Base-by-base conservation (phyloP, 2,329 filamentous ascomycete species). In the Alternaria sp. region DNA sequence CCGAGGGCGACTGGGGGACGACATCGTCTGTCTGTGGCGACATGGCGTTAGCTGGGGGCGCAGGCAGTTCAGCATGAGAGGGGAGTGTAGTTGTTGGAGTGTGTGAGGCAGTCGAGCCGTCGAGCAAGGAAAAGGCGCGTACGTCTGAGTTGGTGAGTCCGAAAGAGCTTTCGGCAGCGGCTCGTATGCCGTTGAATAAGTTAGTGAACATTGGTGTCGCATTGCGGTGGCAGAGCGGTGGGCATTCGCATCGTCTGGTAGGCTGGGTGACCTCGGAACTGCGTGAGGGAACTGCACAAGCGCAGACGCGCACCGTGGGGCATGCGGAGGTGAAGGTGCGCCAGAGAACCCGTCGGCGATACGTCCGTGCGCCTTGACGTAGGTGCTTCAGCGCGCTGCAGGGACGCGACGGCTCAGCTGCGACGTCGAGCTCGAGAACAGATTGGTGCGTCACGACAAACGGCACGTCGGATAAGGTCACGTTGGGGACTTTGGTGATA, bases 1-100 rank as follows among this genome's bases (percentile, higher is more conserved):
- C 54, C 19, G 49, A 52, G 13, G 49, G 51, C 26, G 61, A 55
- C 32, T 36, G 44, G 44, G 47, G 32, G 25, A 50, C 45, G 51
- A 63, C 71, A 72, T 76, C 52, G 65, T 68, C 66, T 58, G 64
- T 46, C 73, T 76, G 63, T n/a, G 28, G 25, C 46, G 52, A 49
- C 68, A 71, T 69, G 58, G 54, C 15, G 62, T 74, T 65, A 73
- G 71, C 55, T 55, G 28, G 30, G 23, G 50, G 47, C 26, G 52
- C 13, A 55, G 26, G 19, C 43, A 47, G 23, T 21, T 36, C 9
- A 43, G 26, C 11, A 6, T 19, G 23, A 32, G 26, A 6, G 25
- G 44, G 43, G 40, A 61, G 36, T 47, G 23, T 36, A 28, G 43
- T n/a, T 26, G 54, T 25, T 26, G 19, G 23, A 23, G 40, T 43